These are phyloP conservation scores for Mucuna pruriens DNA, from an alignment of 306 rosid species.

Conservation along the genomic window DNA sequence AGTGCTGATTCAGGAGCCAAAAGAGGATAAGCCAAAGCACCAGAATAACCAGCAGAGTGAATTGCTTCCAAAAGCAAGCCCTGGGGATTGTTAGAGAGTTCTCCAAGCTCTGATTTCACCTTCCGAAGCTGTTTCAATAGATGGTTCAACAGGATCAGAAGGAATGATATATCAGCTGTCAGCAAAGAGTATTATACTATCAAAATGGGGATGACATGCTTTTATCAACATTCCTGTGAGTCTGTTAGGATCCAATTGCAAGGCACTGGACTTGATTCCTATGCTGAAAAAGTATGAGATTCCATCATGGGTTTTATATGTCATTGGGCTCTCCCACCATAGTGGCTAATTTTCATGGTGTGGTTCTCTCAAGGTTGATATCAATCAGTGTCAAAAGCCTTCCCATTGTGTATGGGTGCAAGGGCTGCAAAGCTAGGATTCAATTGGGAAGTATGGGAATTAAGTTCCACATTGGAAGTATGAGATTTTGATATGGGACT, in stretches of 20 bases:
- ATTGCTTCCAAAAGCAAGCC: slow-evolving; percentile 93
- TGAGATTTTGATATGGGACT: not conserved
- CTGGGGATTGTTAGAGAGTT: slow-evolving; percentile 84
- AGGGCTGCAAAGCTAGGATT: not conserved
- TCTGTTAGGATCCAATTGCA: slow-evolving; percentile 16
- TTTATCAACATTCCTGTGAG: not conserved
- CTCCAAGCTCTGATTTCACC: slow-evolving; percentile 82
- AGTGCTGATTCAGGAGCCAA: slow-evolving; percentile 80
- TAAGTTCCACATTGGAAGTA: not conserved
- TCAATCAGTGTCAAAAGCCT: not conserved
- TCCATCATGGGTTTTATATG: not conserved
- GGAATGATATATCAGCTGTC: slow-evolving; percentile 6
- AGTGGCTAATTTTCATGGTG: not conserved
- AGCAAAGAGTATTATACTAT: slow-evolving; percentile 14
- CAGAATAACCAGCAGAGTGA: slow-evolving; percentile 93
- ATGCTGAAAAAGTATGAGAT: not conserved
- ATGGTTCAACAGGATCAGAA: slow-evolving; percentile 40
- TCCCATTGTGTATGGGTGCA: not conserved
- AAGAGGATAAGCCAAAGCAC: slow-evolving; percentile 95
- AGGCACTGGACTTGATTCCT: not conserved
- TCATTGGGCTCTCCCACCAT: not conserved
- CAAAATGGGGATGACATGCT: slow-evolving; percentile 20
- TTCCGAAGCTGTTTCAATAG: slow-evolving; percentile 65
- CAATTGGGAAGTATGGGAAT: not conserved
- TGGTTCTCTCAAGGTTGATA: not conserved